phyloP scores from a whole-genome alignment of 1,284 basidiomycete genomes.

The Lignosus rhinocerotis region DNA sequence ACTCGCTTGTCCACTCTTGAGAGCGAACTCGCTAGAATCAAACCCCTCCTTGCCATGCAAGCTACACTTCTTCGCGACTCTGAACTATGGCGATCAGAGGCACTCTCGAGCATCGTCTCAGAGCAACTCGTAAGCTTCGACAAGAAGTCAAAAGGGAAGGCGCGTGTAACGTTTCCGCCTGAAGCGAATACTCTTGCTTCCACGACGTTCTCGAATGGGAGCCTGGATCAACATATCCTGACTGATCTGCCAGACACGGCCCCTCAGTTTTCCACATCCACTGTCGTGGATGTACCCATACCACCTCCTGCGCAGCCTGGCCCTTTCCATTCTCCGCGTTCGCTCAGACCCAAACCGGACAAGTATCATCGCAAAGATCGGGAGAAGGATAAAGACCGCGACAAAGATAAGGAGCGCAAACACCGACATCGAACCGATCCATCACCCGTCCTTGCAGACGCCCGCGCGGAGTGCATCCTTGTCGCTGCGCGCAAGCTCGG shows the following conservation, averaged over 20 bases:
- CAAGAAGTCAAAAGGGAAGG: constrained; percentile 16
- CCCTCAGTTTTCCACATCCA: neutral
- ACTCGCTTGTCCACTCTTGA: constrained; percentile 47
- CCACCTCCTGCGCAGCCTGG: neutral
- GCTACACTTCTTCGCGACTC: constrained; percentile 34
- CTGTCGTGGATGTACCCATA: neutral
- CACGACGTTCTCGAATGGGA: neutral
- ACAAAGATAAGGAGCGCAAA: constrained; percentile 5
- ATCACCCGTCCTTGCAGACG: constrained; percentile 46
- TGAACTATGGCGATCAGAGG: constrained; percentile 17
- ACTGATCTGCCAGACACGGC: neutral
- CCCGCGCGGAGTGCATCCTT: constrained; percentile 59
- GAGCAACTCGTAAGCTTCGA: constrained; percentile 1
- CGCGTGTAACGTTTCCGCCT: constrained; percentile 13
- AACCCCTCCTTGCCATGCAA: constrained; percentile 57
- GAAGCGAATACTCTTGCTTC: neutral
- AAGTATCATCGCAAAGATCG: constrained; percentile 12
- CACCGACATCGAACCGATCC: constrained; percentile 2
- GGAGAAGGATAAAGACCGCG: constrained; percentile 13
- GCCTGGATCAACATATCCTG: neutral
- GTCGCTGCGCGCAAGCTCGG: constrained; percentile 60
- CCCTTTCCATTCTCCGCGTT: constrained; percentile 1
- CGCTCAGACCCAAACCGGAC: neutral
- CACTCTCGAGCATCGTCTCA: neutral
- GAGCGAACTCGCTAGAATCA: constrained; percentile 51